Evolutionary conservation across 805 yeast species (phyloP), one percentile per base, ranked within the genome.

Genomic region (Candida railenensis): DNA sequence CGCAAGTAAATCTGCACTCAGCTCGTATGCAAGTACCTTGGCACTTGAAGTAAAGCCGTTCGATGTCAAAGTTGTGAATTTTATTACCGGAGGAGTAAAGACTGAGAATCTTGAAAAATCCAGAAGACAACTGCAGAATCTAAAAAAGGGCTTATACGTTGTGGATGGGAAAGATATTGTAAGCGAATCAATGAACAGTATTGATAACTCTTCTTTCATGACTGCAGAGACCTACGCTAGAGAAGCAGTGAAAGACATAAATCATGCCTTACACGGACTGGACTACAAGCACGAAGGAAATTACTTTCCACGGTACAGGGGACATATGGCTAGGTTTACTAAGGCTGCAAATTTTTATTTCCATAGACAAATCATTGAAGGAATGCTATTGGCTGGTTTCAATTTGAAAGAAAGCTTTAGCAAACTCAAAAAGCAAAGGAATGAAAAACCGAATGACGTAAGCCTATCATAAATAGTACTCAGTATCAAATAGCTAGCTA

Each of bases 1-100:
- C 30, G 56, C 75, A 3, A 54, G 70, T 18, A 74, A 74, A 51
- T 57, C 54, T 22, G 59, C 58, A 5, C 48, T 55, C 16, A 44
- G 48, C 34, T 37, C 50, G 47, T 56, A 56, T 40, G 55, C 56
- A 4, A 52, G 48, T 21, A 48, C 52, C 8, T 52, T 56, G 37
- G 50, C 48, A 7, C 34, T 46, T 1, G 61, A 56, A 43, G 33
- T 55, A 36, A 40, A 50, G 44, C 58, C 59, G 3, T 55, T 55
- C 45, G 58, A 55, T 1, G 54, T 55, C 11, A 56, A 42, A 32
- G 61, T 55, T 3, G 49, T 54, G 18, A 48, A 55, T 8, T 49
- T 56, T 12, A 45, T 53, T 4, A 48, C 61, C 28, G 61, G 61
- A 22, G 57, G 52, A 3, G 59, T 56, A 22, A 48, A 50, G 22